Evolutionary conservation across 257 asterid genomes (phyloP), one percentile per base, ranked within the genome.

Genomic region (Pogostemon cablin): DNA sequence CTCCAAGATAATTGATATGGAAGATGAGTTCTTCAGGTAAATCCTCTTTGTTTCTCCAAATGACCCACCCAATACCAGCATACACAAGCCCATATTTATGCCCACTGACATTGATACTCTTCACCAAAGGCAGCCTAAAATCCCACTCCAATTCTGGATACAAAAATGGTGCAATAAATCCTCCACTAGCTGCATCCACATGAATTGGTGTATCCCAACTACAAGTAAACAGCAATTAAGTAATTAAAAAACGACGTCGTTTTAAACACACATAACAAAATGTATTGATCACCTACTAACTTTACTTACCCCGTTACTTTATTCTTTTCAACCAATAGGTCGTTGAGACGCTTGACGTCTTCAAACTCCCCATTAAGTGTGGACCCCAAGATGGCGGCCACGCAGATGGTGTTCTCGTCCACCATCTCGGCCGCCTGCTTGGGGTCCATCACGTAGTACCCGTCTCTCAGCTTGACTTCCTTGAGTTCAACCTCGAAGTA

Each of bases 151-250:
- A 77, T 5, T 92, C 98, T 20, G 96, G 98, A 80, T 89, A 92
- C 32, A 92, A 57, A 57, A 92, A 92, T 74, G 98, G 98, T 38
- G 98, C 98, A 65, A 91, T 91, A 60, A 91, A 91, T 15, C 98
- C 98, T 65, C 96, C 98, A 81, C 98, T 92, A 1, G 98, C 96
- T 25, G 98, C 98, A 78, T 92, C 98, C 58, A 92, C 98, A 73
- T 92, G 98, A 67, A 92, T 89, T 40, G 98, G 96, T 25, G 96
- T 89, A 54, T 86, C 89, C 98, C 96, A 89, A 55, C 97, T 91
- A 79, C 76, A 70, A 25, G 32, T 25, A 25, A 25, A 25, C 32
- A 25, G 1, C 32, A 25, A 25, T 25, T 25, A 25, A 25, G 32
- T 25, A 25, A 25, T 25, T 46, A 38, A 11, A 34, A 11, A 11